These are phyloP conservation scores for Hansenula anomala DNA, from an alignment of 1,139 yeast genomes.

Conservation along the genomic window DNA sequence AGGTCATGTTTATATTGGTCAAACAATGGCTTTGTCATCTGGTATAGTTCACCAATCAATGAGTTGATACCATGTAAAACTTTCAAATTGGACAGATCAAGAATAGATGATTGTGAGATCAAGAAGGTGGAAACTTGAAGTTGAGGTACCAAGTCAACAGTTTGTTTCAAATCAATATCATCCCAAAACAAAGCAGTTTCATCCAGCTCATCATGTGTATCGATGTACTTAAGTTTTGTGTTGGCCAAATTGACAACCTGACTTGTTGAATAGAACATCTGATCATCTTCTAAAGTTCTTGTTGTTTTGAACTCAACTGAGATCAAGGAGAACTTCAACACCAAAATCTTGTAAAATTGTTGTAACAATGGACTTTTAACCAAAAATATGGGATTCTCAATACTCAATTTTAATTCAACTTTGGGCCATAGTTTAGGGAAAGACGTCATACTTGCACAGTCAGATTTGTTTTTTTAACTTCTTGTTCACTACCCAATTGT, in stretches of 20 bases:
- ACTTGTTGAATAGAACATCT: constrained; percentile 8
- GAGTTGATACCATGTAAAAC: constrained; percentile 29
- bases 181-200: constrained; percentile 21
- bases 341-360: constrained; percentile 16
- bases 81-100: constrained; percentile 26
- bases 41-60: constrained; percentile 15
- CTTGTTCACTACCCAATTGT: not conserved
- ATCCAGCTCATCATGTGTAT: constrained; percentile 11
- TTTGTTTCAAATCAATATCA: constrained; percentile 17
- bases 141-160: constrained; percentile 23
- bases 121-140: constrained; percentile 10
- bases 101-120: constrained; percentile 16
- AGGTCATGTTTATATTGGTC: constrained; percentile 2
- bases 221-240: constrained; percentile 12
- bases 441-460: constrained; percentile 5
- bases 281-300: constrained; percentile 9
- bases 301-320: constrained; percentile 13
- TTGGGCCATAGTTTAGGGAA: constrained; percentile 17
- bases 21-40: constrained; percentile 12
- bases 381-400: constrained; percentile 20
- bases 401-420: constrained; percentile 16
- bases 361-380: constrained; percentile 15
- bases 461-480: too few species aligned
- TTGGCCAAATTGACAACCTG: constrained; percentile 16
- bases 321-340: constrained; percentile 13